Evolutionary conservation across 108 stramenopile species (phyloP).

Genomic region (Chaetoceros tenuissimus): DNA sequence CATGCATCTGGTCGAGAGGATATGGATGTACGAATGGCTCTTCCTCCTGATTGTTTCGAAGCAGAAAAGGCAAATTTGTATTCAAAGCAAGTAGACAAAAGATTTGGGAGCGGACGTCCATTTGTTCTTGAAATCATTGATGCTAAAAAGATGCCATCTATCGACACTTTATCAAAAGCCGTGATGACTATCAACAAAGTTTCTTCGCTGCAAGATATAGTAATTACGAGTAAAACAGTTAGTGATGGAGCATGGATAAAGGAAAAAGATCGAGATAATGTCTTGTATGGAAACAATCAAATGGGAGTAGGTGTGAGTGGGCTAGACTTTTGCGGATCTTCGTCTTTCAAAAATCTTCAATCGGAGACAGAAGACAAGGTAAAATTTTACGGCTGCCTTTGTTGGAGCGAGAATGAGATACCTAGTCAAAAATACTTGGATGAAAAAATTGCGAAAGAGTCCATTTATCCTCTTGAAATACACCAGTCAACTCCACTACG

Average conservation of each 20-base stretch:
- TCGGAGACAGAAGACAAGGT: conserved; percentile 74
- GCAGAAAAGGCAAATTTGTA: conserved; percentile 3
- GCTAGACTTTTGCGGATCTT: conserved; percentile 30
- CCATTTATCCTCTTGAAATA: conserved; percentile 45
- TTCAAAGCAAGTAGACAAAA: conserved; percentile 17
- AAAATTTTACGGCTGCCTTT: conserved; percentile 73
- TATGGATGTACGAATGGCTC: conserved; percentile 83
- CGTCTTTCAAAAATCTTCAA: conserved; percentile 47
- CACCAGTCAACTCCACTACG: conserved; percentile 71
- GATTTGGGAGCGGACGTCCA: conserved; percentile 47
- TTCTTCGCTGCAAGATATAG: not conserved
- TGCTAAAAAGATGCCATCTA: conserved; percentile 35
- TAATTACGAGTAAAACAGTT: not conserved
- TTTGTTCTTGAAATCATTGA: conserved; percentile 79
- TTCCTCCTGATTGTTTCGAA: conserved; percentile 27
- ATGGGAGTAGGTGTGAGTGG: conserved; percentile 54
- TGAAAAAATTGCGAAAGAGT: conserved; percentile 12
- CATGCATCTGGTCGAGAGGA: conserved; percentile 88
- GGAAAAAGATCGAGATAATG: conserved; percentile 9
- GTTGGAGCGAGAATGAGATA: conserved; percentile 45
- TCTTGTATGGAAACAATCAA: conserved; percentile 48
- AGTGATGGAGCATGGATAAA: not conserved
- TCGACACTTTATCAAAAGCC: conserved; percentile 21
- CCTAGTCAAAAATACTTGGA: conserved; percentile 10
- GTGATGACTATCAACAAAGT: conserved; percentile 39